Conservation (phyloP, 2,329 filamentous ascomycete species). For the Aureobasidium uvarum region DNA sequence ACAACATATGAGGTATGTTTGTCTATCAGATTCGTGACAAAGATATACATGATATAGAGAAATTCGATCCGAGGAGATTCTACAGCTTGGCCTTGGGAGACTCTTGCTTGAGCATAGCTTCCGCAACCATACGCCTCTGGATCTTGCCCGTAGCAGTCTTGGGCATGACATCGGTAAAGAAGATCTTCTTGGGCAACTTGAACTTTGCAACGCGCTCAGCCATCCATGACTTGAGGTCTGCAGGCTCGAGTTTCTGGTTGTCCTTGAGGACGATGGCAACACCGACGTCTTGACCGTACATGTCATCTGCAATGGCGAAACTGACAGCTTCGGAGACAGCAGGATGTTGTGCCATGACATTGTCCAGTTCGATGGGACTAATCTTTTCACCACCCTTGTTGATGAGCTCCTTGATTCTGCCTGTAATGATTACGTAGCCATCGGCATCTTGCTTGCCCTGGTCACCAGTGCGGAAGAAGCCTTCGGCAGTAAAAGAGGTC, state of each 20-base stretch:
- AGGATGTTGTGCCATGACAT: conserved; percentile 71
- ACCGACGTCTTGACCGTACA: conserved; percentile 79
- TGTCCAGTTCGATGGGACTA: conserved; percentile 83
- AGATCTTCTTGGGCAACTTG: conserved; percentile 71
- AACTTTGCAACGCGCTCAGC: conserved; percentile 72
- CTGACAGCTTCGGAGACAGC: conserved; percentile 75
- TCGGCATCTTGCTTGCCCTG: conserved; percentile 78
- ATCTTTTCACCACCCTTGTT: conserved; percentile 91
- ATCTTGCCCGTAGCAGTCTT: conserved; percentile 94
- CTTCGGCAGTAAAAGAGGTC: conserved; percentile 67
- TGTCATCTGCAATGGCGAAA: conserved; percentile 77
- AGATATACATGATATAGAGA: background rate
- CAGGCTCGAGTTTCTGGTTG: conserved; percentile 54
- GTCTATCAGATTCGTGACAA: background rate
- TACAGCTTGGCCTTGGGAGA: conserved; percentile 28
- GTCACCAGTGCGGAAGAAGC: conserved; percentile 86
- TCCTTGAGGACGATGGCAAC: conserved; percentile 73
- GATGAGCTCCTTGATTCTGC: conserved; percentile 91
- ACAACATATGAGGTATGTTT: background rate
- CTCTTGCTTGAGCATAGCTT: conserved; percentile 69
- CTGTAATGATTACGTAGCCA: conserved; percentile 81
- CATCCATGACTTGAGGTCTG: conserved; percentile 67
- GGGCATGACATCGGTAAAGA: conserved; percentile 79
- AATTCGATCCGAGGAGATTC: background rate
- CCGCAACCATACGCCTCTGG: conserved; percentile 80